Evolutionary conservation across 371 early-diverging fungal species (phyloP), one percentile per base, ranked within the genome.

Genomic region (Dichotomocladium elegans): DNA sequence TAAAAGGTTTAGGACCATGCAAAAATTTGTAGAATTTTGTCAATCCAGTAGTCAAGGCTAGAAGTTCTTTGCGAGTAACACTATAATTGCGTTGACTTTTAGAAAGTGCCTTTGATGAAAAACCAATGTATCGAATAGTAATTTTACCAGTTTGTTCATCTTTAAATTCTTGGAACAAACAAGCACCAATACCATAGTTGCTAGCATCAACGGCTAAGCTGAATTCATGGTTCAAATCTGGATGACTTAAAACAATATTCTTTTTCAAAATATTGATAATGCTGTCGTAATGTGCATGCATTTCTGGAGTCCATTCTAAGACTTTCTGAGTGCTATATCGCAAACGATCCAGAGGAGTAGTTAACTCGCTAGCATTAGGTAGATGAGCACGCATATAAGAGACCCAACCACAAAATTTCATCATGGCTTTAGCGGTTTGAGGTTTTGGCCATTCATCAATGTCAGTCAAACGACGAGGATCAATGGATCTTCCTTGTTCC

Each of bases 121-220:
- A 68, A 3, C 45, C 58, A n/a, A 63, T 68, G 45, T 63, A 51
- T 5, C 41, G 40, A 2, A 22, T 9, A 3, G 51, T 27, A 19
- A 43, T 41, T 21, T 57, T 15, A 4, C 35, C 53, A 1, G 34
- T 47, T 42, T 69, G 62, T 25, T 40, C 27, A 8, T 26, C 48
- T 21, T n/a, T n/a, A n/a, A n/a, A n/a, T n/a, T n/a, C n/a, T n/a
- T n/a, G n/a, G 37, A 34, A 64, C n/a, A 80, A 33, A 0, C 57
- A 61, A 30, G 63, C 66, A 12, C 69, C 73, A 28, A 72, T 69
- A 6, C 68, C 74, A 9, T 35, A 34, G 29, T 70, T 58, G 0
- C 74, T 76, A 0, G 77, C 71, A 54, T 81, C 74, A 0, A 71
- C 69, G 3, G 66, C 70, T 0, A 77, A 43, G 21, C 52, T 54